Percentiles rank a stretch among this genome's conserved stretches.
Evolutionary conservation across 305 asterid genomes (phyloP).

Genomic region (Salvia sclarea): DNA sequence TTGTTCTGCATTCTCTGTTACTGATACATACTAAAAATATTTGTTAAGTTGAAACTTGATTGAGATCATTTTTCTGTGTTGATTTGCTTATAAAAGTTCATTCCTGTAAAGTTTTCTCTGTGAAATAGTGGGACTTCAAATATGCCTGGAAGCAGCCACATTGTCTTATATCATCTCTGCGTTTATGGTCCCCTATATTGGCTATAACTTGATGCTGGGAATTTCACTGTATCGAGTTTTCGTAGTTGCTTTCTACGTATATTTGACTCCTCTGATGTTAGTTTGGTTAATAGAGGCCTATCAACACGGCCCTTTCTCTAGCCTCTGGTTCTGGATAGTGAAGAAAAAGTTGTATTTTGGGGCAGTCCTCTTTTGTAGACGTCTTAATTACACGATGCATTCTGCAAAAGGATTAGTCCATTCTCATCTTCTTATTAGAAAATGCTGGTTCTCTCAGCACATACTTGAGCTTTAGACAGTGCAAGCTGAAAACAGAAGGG

Average conservation of each 20-base stretch:
- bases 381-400: not conserved
- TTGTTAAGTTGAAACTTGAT: constrained; percentile 1
- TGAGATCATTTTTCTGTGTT: constrained; percentile 1
- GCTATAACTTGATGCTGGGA: not conserved
- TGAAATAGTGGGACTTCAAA: not conserved
- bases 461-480: not conserved
- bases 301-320: not conserved
- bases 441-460: not conserved
- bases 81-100: not conserved
- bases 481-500: not conserved
- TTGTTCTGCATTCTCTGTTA: not conserved
- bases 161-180: not conserved
- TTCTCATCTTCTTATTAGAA: not conserved
- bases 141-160: not conserved
- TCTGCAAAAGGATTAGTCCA: not conserved
- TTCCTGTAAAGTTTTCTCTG: not conserved
- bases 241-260: not conserved
- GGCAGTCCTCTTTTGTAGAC: not conserved
- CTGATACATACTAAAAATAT: not conserved
- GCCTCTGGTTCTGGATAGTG: not conserved
- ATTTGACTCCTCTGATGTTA: not conserved
- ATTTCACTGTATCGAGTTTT: not conserved
- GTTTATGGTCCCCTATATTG: not conserved
- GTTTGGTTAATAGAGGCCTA: not conserved
- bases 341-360: not conserved